Evolutionary conservation across 1,284 basidiomycete species (phyloP).

Genomic region (Cutaneotrichosporon cutaneum): DNA sequence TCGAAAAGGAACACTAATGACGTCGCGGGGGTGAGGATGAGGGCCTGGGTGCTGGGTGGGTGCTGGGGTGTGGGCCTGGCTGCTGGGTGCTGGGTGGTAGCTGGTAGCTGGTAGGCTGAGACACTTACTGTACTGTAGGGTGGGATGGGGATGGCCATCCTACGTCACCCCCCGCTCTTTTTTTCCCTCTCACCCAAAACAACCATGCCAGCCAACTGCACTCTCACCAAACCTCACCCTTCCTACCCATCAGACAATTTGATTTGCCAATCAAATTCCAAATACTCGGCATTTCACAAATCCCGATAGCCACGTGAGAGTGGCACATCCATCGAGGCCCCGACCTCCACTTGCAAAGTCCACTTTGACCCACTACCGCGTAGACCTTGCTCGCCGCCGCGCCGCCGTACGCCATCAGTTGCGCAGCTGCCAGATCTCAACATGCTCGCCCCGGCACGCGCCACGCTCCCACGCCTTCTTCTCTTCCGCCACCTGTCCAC

Average conservation of each 20-base stretch:
- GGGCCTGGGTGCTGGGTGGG: not conserved
- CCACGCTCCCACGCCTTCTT: not conserved
- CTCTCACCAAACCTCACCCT: not conserved
- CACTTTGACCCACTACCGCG: not conserved
- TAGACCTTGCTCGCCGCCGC: not conserved
- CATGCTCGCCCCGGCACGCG: not conserved
- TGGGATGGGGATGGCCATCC: too few species aligned
- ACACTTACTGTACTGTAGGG: too few species aligned
- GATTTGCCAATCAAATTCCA: not conserved
- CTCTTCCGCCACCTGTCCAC: not conserved
- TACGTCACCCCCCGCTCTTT: not conserved
- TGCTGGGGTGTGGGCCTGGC: not conserved
- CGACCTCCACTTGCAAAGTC: not conserved
- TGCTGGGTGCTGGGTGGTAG: not conserved
- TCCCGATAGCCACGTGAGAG: constrained; percentile 2
- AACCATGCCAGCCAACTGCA: not conserved
- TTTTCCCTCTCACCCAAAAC: not conserved
- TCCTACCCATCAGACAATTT: not conserved
- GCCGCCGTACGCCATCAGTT: not conserved
- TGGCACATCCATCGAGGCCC: not conserved
- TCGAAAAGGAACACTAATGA: constrained; percentile 5
- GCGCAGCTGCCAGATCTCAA: not conserved
- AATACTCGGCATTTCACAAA: not conserved
- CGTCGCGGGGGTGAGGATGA: not conserved
- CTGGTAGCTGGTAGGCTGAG: not conserved